phyloP scores from a whole-genome alignment of 139 green algal species.

The Volvox africanus region DNA sequence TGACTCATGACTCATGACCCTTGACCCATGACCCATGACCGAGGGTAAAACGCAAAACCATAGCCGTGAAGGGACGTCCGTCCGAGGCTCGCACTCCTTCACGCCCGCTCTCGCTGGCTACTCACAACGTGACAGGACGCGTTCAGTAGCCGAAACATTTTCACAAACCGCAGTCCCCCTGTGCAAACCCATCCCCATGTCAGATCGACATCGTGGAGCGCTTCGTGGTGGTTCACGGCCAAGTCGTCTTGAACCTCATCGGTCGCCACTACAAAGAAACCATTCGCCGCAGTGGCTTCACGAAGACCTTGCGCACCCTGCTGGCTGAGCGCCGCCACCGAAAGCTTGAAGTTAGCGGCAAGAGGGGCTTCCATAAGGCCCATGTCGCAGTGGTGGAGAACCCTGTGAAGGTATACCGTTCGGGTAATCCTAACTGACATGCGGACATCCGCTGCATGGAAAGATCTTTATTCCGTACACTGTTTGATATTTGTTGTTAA shows the following conservation, averaged over 20 bases:
- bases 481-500: not conserved
- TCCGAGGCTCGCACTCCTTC: too few relatives aligned
- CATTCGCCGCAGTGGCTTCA: slow-evolving; percentile 83
- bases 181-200: not conserved
- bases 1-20: too few relatives aligned
- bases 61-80: too few relatives aligned
- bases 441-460: too few relatives aligned
- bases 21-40: too few relatives aligned
- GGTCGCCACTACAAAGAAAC: slow-evolving; percentile 43
- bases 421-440: too few relatives aligned
- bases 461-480: too few relatives aligned
- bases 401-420: slow-evolving; percentile 18
- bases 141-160: too few relatives aligned
- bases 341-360: slow-evolving; percentile 85
- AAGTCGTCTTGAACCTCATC: slow-evolving; percentile 90
- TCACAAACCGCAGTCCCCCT: too few relatives aligned
- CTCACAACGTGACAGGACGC: too few relatives aligned
- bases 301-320: slow-evolving; percentile 67
- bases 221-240: slow-evolving; percentile 93
- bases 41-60: too few relatives aligned
- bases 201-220: slow-evolving; percentile 83
- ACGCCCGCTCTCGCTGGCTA: too few relatives aligned
- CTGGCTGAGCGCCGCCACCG: slow-evolving; percentile 84
- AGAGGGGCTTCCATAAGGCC: slow-evolving; percentile 52
- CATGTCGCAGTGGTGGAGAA: slow-evolving; percentile 43